These are phyloP conservation scores for Didymella segeticola DNA, from an alignment of 2,329 filamentous ascomycete genomes.

Conservation along the genomic window DNA sequence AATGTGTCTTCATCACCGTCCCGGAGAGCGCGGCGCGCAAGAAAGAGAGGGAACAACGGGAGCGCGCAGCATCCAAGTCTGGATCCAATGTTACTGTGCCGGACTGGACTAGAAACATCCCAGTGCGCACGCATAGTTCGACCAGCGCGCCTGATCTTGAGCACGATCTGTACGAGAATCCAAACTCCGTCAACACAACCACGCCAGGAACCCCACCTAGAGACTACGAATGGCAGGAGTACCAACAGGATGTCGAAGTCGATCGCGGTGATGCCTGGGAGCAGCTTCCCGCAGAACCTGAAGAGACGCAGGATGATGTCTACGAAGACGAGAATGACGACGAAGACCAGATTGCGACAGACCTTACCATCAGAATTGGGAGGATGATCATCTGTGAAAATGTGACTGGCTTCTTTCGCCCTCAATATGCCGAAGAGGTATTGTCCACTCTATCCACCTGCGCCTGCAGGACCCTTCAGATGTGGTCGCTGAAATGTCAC, in stretches of 20 bases:
- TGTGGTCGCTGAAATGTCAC: conserved; percentile 33
- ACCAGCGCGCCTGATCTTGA: conserved; percentile 35
- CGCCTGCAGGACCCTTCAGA: conserved; percentile 13
- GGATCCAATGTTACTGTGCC: conserved; percentile 35
- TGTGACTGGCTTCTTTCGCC: conserved; percentile 48
- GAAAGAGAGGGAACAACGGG: conserved; percentile 43
- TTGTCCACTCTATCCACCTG: conserved; percentile 25
- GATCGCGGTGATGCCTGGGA: conserved; percentile 47
- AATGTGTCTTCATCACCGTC: conserved; percentile 49
- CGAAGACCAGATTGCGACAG: conserved; percentile 47
- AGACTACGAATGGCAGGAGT: conserved; percentile 50
- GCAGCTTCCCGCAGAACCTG: conserved; percentile 44
- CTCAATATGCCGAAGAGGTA: conserved; percentile 52
- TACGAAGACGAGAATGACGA: conserved; percentile 49
- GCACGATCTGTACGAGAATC: conserved; percentile 33
- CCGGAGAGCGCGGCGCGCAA: conserved; percentile 48
- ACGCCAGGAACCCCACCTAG: conserved; percentile 47
- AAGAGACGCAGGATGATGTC: conserved; percentile 48
- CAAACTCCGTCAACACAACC: conserved; percentile 41
- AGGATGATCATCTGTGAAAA: conserved; percentile 51
- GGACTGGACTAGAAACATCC: conserved; percentile 48
- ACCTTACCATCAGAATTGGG: conserved; percentile 48
- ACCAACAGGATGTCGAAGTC: conserved; percentile 48
- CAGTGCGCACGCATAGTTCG: conserved; percentile 40
- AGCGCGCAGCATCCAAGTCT: conserved; percentile 35